A percentile compares a stretch with the other conserved stretches of the same genome.
These are phyloP conservation scores for Chloropicon primus DNA, from an alignment of 139 green algal genomes.

Conservation along the genomic window DNA sequence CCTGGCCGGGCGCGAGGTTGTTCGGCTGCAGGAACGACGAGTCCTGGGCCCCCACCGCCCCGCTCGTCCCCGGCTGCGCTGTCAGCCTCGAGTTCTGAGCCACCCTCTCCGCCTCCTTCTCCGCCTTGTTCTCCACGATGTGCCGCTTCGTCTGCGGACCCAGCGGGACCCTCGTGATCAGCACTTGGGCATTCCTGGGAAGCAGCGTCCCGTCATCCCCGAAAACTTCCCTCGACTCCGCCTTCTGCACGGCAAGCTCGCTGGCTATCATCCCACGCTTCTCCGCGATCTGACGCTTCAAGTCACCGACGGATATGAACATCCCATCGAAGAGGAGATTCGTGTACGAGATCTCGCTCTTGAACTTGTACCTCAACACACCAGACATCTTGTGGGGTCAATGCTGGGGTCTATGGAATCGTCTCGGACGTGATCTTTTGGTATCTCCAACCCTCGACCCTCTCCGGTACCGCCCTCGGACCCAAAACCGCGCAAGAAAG, in stretches of 20 bases:
- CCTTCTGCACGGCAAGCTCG: conserved; percentile 18
- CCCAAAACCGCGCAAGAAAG: too few relatives aligned
- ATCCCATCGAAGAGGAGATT: conserved; percentile 52
- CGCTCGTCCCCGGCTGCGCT: background rate
- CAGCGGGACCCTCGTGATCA: background rate
- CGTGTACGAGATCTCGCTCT: conserved; percentile 31
- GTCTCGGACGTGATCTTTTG: too few relatives aligned
- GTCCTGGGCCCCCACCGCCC: background rate
- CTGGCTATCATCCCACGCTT: conserved; percentile 28
- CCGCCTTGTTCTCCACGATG: background rate
- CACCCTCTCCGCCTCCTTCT: background rate
- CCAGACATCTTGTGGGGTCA: conserved; percentile 13
- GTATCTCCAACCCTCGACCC: too few relatives aligned
- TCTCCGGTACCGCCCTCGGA: too few relatives aligned
- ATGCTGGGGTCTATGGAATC: too few relatives aligned
- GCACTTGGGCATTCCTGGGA: background rate
- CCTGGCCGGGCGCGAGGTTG: background rate
- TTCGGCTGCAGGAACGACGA: background rate
- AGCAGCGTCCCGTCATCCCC: background rate
- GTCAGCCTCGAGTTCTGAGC: background rate
- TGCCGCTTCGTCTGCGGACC: background rate
- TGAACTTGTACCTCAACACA: conserved; percentile 56
- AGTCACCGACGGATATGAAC: conserved; percentile 54
- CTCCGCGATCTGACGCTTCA: conserved; percentile 59
- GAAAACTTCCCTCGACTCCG: conserved; percentile 18